A percentile compares a stretch with the other conserved stretches of the same genome.
Conservation (phyloP, 306 rosid species). For the Alnus rubra region DNA sequence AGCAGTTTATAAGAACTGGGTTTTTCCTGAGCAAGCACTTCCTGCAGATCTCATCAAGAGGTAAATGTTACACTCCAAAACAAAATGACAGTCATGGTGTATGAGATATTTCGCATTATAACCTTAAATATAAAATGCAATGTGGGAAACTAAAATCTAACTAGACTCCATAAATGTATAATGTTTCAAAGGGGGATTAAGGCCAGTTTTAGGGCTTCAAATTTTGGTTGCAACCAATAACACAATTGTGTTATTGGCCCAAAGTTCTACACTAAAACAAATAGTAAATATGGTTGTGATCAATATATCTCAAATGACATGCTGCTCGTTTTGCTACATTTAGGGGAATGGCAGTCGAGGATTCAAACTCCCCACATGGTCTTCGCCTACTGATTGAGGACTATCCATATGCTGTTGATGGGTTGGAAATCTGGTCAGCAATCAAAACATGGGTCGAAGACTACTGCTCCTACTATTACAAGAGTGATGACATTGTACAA, state of each 20-base stretch:
- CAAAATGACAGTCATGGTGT: not conserved
- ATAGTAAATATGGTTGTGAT: not conserved
- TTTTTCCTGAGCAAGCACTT: slow-evolving; percentile 71
- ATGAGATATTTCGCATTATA: not conserved
- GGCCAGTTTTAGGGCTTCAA: not conserved
- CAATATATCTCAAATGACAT: slow-evolving; percentile 12
- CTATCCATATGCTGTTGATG: slow-evolving; percentile 68
- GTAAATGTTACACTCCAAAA: slow-evolving; percentile 34
- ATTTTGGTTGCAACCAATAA: no score
- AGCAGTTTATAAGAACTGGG: slow-evolving; percentile 62
- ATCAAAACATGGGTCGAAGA: slow-evolving; percentile 55
- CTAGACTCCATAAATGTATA: not conserved
- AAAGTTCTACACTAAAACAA: not conserved
- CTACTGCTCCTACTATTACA: slow-evolving; percentile 51
- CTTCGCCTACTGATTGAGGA: slow-evolving; percentile 46
- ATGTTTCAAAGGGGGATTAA: not conserved
- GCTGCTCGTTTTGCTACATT: slow-evolving; percentile 13
- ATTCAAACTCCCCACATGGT: slow-evolving; percentile 37
- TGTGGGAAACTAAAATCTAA: not conserved
- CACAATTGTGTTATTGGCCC: not conserved
- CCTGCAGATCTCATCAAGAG: slow-evolving; percentile 74
- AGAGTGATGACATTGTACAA: slow-evolving; percentile 25
- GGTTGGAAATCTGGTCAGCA: slow-evolving; percentile 63
- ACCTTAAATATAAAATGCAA: not conserved
- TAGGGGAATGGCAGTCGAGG: slow-evolving; percentile 60